Evolutionary conservation across 2,329 filamentous ascomycete genomes (phyloP).

Genomic region (Fusarium torreyae): DNA sequence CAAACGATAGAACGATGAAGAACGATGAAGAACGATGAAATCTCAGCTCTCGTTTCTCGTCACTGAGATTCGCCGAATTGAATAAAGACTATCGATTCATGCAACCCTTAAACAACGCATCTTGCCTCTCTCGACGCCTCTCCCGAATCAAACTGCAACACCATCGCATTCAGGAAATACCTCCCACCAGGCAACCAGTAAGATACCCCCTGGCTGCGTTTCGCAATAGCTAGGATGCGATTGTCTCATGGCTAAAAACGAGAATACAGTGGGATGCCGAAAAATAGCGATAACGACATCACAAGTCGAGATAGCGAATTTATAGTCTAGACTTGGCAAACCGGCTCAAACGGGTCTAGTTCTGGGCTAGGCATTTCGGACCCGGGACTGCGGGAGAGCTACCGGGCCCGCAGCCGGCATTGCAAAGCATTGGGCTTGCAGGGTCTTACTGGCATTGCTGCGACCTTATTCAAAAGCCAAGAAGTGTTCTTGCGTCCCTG

Average conservation of each 20-base stretch:
- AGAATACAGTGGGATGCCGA: slow-evolving; percentile 5
- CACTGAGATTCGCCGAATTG: neutral
- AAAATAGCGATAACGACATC: slow-evolving; percentile 37
- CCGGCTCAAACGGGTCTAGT: neutral
- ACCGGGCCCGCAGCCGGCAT: neutral
- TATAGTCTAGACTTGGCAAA: slow-evolving; percentile 7
- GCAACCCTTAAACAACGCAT: neutral
- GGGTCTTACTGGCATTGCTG: neutral
- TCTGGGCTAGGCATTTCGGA: too few species aligned
- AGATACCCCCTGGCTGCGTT: neutral
- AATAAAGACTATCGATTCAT: neutral
- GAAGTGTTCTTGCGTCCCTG: neutral
- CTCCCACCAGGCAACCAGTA: slow-evolving; percentile 7
- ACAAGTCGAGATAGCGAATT: slow-evolving; percentile 31
- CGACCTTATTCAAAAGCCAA: neutral
- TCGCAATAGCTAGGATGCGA: slow-evolving; percentile 37
- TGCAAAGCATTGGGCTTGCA: neutral
- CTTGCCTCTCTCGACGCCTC: neutral
- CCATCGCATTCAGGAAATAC: neutral
- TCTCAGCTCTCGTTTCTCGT: neutral
- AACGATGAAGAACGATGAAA: too few species aligned
- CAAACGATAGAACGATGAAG: too few species aligned
- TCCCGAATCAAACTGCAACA: neutral
- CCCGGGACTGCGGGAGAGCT: neutral
- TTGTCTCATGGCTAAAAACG: slow-evolving; percentile 19